Base-by-base conservation (phyloP, 805 yeast species). In the Candida yuanshanica region DNA sequence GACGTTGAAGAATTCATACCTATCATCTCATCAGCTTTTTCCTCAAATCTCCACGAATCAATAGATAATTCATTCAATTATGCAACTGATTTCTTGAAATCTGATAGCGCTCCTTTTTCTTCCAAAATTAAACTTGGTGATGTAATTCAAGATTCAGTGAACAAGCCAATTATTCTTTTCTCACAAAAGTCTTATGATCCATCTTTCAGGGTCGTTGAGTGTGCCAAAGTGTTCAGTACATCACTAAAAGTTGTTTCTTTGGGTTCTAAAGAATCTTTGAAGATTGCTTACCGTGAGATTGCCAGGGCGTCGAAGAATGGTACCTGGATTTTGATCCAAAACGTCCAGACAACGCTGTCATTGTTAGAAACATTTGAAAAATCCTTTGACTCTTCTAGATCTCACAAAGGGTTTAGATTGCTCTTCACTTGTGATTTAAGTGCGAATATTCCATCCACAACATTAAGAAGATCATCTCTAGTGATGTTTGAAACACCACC, bases 301-400 rank as follows among this genome's bases (percentile, higher is more conserved):
- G 52, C 57, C 1, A 59, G 56, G 9, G 75, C 78, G 0, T 54
- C 70, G 1, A 62, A 56, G n/a, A 54, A 55, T 1, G 88, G 86
- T 0, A 51, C 58, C 2, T 88, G 96, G 96, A 59, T 91, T 0
- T 51, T 90, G 22, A 59, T 91, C 23, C 95, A 91, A 55, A 90
- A 90, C 53, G 65, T 86, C 11, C 96, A 91, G 44, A 72, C 83
- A 70, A 77, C 93, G 0, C 64, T 73, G 1, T 58, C 55, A 4
- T 83, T 95, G 88, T 62, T 85, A 21, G 74, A 70, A 12, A 53
- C 65, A 9, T 59, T 85, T 16, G 80, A 70, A 37, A 75, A 71
- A 49, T 54, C 58, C n/a, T 56, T 79, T 35, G 68, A 63, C 23
- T 49, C 56, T 3, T 36, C 65, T 1, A 42, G 46, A 1, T 49